Conservation (phyloP, 73 alveolate genomes). For the Tetrahymena malaccensis region DNA sequence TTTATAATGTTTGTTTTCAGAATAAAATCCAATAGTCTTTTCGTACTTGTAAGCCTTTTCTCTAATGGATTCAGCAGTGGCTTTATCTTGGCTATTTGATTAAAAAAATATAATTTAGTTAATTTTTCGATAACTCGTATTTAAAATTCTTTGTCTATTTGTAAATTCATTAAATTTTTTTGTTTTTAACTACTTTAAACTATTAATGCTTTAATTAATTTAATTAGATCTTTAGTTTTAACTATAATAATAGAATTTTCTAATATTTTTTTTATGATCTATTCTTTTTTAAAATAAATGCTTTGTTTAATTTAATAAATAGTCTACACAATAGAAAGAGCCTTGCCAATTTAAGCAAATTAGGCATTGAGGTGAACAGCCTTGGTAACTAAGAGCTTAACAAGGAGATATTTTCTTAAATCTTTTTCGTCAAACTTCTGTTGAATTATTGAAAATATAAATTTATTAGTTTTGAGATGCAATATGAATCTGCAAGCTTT, state of each 20-base stretch:
- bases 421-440: background rate
- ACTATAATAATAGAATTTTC: background rate
- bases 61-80: background rate
- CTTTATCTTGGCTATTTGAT: background rate
- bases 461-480: background rate
- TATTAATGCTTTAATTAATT: too few species aligned
- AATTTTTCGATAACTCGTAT: too few species aligned
- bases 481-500: background rate
- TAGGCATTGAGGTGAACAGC: background rate
- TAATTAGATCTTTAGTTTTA: background rate
- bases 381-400: background rate
- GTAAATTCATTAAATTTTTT: too few species aligned
- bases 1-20: background rate
- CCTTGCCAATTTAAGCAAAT: background rate
- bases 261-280: background rate
- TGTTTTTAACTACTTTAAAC: too few species aligned
- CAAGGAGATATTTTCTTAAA: background rate
- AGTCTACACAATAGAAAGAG: background rate
- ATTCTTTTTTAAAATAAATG: background rate
- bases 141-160: too few species aligned
- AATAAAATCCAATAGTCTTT: background rate
- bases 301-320: background rate
- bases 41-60: background rate
- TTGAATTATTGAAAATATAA: background rate
- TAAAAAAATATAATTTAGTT: too few species aligned